These are phyloP conservation scores for Kregervanrija delftensis DNA, from an alignment of 805 yeast genomes.

Conservation along the genomic window DNA sequence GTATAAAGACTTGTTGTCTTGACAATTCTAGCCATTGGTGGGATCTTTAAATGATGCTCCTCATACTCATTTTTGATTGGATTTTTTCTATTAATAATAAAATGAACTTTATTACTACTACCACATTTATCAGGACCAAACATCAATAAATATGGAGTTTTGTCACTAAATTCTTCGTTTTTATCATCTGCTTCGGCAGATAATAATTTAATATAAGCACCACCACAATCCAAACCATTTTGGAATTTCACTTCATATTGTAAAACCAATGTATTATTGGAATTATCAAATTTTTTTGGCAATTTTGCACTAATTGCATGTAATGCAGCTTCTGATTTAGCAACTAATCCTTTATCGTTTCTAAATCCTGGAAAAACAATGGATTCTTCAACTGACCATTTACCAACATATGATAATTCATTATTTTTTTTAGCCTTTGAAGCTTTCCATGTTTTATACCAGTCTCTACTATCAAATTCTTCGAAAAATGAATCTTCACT, in stretches of 20 bases:
- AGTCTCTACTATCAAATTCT: conserved; percentile 45
- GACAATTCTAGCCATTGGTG: conserved; percentile 59
- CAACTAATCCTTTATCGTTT: conserved; percentile 70
- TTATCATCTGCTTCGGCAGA: conserved; percentile 32
- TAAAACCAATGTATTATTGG: conserved; percentile 60
- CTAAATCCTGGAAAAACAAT: conserved; percentile 48
- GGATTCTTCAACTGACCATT: conserved; percentile 70
- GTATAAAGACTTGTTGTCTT: conserved; percentile 68
- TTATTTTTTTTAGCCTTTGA: conserved; percentile 53
- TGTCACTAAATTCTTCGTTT: conserved; percentile 44
- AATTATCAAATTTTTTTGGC: conserved; percentile 51
- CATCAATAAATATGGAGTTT: conserved; percentile 77
- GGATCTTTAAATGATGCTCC: conserved; percentile 61
- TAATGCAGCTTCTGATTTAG: conserved; percentile 68
- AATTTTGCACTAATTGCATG: conserved; percentile 73
- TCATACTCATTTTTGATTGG: conserved; percentile 49
- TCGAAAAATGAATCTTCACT: conserved; percentile 51
- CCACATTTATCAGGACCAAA: conserved; percentile 96
- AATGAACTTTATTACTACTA: conserved; percentile 68
- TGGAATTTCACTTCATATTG: conserved; percentile 89
- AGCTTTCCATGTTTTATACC: conserved; percentile 46
- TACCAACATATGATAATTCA: conserved; percentile 57
- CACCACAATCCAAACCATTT: conserved; percentile 76
- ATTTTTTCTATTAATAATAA: conserved; percentile 57
- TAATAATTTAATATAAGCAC: conserved; percentile 78